Evolutionary conservation across 2,329 filamentous ascomycete species (phyloP).

Genomic region (Calycina herbarum): DNA sequence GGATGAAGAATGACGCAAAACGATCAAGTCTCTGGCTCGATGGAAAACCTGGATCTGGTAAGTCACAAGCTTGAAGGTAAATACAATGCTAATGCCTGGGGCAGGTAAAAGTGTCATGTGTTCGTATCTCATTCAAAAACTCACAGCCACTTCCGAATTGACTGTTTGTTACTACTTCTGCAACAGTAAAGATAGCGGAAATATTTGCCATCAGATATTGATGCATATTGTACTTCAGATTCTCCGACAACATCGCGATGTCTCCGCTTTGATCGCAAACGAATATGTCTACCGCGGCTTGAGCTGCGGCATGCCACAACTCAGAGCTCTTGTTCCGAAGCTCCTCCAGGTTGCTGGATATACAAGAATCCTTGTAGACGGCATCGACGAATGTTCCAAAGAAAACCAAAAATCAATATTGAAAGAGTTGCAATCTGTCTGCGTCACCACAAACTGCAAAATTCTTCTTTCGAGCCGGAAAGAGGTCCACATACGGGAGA

Average conservation of each 20-base stretch:
- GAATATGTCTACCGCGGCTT: constrained; percentile 13
- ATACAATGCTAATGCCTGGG: background rate
- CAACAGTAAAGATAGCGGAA: constrained; percentile 17
- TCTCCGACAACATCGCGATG: constrained; percentile 12
- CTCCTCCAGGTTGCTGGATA: constrained; percentile 10
- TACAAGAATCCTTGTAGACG: constrained; percentile 21
- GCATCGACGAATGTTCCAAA: constrained; percentile 18
- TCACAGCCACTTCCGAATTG: constrained; percentile 8
- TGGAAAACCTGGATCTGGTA: constrained; percentile 25
- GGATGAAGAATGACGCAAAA: constrained; percentile 18
- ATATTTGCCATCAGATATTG: constrained; percentile 18
- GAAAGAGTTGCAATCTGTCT: constrained; percentile 17
- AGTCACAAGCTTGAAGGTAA: background rate
- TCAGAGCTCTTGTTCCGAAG: constrained; percentile 16
- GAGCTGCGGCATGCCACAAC: constrained; percentile 17
- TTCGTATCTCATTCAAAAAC: constrained; percentile 19
- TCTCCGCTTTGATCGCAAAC: constrained; percentile 17
- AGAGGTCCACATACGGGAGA: constrained; percentile 18
- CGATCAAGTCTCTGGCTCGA: constrained; percentile 20
- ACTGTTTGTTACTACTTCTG: constrained; percentile 22
- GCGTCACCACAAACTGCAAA: constrained; percentile 12
- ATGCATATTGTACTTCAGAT: constrained; percentile 17
- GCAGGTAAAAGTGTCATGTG: constrained; percentile 24
- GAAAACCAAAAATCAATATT: constrained; percentile 19
- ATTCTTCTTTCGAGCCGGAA: constrained; percentile 20